phyloP scores from a whole-genome alignment of 2,329 filamentous ascomycete species.

The Colletotrichum sp. region DNA sequence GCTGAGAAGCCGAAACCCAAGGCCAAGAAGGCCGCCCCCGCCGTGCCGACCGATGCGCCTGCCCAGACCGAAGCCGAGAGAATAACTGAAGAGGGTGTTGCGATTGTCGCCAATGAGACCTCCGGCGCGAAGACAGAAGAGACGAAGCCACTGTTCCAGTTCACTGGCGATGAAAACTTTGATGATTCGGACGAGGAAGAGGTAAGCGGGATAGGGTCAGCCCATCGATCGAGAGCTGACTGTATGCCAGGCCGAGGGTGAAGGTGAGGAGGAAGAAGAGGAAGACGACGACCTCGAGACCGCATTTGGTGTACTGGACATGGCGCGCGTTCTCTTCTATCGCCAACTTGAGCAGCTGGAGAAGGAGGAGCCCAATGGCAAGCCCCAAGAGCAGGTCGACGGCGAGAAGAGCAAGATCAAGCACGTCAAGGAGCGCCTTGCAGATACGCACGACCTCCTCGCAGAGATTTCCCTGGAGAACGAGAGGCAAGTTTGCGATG shows the following conservation, averaged over 20 bases:
- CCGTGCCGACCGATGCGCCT: conserved; percentile 32
- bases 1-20: conserved; percentile 32
- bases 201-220: conserved; percentile 37
- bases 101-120: conserved; percentile 47
- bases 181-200: conserved; percentile 80
- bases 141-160: conserved; percentile 86
- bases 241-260: conserved; percentile 33
- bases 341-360: conserved; percentile 53
- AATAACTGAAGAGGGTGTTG: conserved; percentile 50
- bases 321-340: conserved; percentile 70
- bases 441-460: conserved; percentile 91
- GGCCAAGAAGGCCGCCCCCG: conserved; percentile 38
- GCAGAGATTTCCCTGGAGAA: conserved; percentile 98
- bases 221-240: conserved; percentile 12
- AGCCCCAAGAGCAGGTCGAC: conserved; percentile 45
- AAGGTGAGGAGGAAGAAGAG: conserved; percentile 50
- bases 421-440: conserved; percentile 82
- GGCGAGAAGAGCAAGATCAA: conserved; percentile 46
- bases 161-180: conserved; percentile 93
- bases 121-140: conserved; percentile 45
- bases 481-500: conserved; percentile 62
- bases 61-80: conserved; percentile 43
- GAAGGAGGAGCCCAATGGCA: conserved; percentile 42
- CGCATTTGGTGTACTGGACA: conserved; percentile 84
- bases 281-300: conserved; percentile 77